A percentile compares a stretch with the other conserved stretches of the same genome.
These are phyloP conservation scores for Chalciporus piperatus DNA, from an alignment of 768 basidiomycete genomes.

Conservation along the genomic window DNA sequence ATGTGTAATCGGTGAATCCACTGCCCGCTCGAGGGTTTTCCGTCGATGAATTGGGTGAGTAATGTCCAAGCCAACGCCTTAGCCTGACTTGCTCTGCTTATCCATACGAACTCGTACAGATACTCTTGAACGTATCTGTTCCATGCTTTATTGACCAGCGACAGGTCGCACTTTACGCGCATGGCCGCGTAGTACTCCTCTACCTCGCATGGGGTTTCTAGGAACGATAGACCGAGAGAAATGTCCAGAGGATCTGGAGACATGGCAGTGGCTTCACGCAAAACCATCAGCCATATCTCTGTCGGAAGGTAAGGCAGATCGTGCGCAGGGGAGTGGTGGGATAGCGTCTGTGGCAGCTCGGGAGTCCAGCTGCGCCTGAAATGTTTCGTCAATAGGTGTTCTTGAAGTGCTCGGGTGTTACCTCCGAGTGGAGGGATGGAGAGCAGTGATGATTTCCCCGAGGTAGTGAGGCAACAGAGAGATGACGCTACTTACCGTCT, in stretches of 20 bases:
- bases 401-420: neutral
- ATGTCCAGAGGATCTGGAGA: conserved; percentile 46
- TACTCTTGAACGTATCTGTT: conserved; percentile 50
- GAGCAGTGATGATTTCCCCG: neutral
- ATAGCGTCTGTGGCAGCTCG: conserved; percentile 11
- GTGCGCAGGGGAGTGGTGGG: conserved; percentile 29
- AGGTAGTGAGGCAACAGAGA: neutral
- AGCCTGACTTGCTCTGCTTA: conserved; percentile 51
- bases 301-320: conserved; percentile 49
- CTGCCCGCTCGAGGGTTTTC: conserved; percentile 38
- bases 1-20: conserved; percentile 67
- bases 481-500: conserved; percentile 16
- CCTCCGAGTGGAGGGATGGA: neutral
- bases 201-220: conserved; percentile 44
- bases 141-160: conserved; percentile 58
- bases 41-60: conserved; percentile 40
- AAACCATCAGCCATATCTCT: conserved; percentile 65
- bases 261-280: conserved; percentile 53
- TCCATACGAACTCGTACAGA: conserved; percentile 71
- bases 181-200: conserved; percentile 47
- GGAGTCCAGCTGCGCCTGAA: conserved; percentile 7
- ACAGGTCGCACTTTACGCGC: conserved; percentile 46
- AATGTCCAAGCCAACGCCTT: conserved; percentile 44
- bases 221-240: conserved; percentile 55
- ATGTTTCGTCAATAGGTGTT: conserved; percentile 2